Evolutionary conservation across 768 basidiomycete genomes (phyloP).

Genomic region (Paxillus rubicundulus): DNA sequence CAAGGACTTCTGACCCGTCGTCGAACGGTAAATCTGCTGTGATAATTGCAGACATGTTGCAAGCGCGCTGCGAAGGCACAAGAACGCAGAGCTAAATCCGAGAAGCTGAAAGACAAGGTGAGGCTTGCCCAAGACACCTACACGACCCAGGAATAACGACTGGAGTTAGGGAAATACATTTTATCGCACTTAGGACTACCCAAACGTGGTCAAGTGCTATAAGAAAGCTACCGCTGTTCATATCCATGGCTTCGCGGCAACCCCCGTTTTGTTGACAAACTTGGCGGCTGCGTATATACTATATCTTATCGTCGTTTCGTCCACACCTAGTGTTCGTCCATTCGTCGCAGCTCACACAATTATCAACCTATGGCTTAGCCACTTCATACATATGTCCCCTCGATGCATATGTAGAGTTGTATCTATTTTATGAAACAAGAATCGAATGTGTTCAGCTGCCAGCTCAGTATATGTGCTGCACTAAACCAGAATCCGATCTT

Average conservation of each 20-base stretch:
- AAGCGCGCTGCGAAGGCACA: constrained; percentile 12
- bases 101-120: constrained; percentile 31
- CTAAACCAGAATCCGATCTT: no score
- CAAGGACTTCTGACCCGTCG: no score
- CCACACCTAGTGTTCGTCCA: no score
- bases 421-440: no score
- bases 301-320: no score
- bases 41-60: background rate
- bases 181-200: constrained; percentile 38
- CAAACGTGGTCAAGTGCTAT: constrained; percentile 40
- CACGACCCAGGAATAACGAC: background rate
- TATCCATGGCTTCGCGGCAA: constrained; percentile 32
- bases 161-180: constrained; percentile 40
- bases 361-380: no score
- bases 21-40: background rate
- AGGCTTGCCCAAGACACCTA: background rate
- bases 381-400: no score
- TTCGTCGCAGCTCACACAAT: no score
- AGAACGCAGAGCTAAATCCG: constrained; percentile 21
- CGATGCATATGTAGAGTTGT: no score
- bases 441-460: no score
- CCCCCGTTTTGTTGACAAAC: constrained; percentile 41
- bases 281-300: constrained; percentile 38
- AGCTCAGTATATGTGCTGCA: no score
- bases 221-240: constrained; percentile 38